These are phyloP conservation scores for Colletotrichum eleusines DNA, from an alignment of 2,329 filamentous ascomycete species.

Conservation along the genomic window DNA sequence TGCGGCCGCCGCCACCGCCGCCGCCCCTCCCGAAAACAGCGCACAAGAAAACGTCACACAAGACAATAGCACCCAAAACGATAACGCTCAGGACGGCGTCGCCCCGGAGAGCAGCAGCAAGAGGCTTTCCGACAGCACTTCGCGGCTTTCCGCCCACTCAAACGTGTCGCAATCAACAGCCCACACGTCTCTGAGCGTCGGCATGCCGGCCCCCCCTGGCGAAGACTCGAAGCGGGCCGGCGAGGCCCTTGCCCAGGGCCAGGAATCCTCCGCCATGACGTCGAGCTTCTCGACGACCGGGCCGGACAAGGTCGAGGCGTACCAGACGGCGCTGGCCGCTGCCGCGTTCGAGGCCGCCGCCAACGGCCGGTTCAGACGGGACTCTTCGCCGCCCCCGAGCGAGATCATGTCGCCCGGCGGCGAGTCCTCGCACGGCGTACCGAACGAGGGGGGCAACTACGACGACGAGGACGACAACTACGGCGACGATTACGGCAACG, in stretches of 20 bases:
- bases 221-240: constrained; percentile 34
- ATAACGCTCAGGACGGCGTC: constrained; percentile 45
- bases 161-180: constrained; percentile 61
- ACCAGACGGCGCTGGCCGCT: constrained; percentile 86
- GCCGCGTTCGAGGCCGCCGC: constrained; percentile 82
- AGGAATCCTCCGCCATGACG: constrained; percentile 43
- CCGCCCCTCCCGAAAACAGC: constrained; percentile 44
- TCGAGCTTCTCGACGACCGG: constrained; percentile 37
- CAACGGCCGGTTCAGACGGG: constrained; percentile 79
- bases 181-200: constrained; percentile 62
- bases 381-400: constrained; percentile 58
- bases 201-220: constrained; percentile 22
- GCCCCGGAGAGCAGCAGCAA: constrained; percentile 50
- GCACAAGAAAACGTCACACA: constrained; percentile 59
- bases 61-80: constrained; percentile 36
- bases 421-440: constrained; percentile 43
- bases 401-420: constrained; percentile 45
- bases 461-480: constrained; percentile 41
- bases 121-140: constrained; percentile 61
- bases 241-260: constrained; percentile 27
- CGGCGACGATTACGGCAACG: constrained; percentile 52
- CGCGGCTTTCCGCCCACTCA: constrained; percentile 59
- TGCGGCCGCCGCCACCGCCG: constrained; percentile 17
- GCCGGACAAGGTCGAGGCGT: constrained; percentile 65
- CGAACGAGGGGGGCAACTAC: constrained; percentile 27